Conservation (phyloP, 768 basidiomycete species). For the Holtermannia corniformis region DNA sequence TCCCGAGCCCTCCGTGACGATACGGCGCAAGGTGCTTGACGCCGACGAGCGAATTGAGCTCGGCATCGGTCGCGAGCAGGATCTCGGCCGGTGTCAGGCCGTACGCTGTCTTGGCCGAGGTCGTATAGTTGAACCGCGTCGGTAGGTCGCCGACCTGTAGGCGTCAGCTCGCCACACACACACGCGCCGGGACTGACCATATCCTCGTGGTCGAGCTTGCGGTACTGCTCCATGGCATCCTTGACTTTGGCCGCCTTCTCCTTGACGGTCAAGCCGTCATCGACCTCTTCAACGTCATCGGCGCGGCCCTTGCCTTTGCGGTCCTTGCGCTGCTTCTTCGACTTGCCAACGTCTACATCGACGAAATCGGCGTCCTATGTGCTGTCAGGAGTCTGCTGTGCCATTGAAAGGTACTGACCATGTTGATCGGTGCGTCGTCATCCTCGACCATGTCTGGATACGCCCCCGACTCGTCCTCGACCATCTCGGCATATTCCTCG, state of each 20-base stretch:
- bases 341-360: constrained; percentile 14
- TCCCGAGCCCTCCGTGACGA: constrained; percentile 48
- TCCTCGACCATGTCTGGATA: constrained; percentile 42
- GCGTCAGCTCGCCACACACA: not conserved
- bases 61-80: constrained; percentile 79
- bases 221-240: constrained; percentile 83
- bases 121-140: constrained; percentile 87
- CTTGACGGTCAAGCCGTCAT: constrained; percentile 55
- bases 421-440: constrained; percentile 48
- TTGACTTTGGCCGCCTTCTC: constrained; percentile 75
- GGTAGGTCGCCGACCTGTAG: constrained; percentile 73
- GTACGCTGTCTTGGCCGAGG: constrained; percentile 51
- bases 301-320: constrained; percentile 19
- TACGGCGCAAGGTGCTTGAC: constrained; percentile 90
- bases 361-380: constrained; percentile 38
- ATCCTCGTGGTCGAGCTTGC: constrained; percentile 89
- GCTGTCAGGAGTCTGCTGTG: not conserved
- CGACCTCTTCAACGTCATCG: constrained; percentile 41
- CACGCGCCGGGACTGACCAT: constrained; percentile 52
- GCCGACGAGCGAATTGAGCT: constrained; percentile 82
- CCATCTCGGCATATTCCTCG: constrained; percentile 30
- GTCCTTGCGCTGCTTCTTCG: constrained; percentile 31
- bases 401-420: constrained; percentile 17
- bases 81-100: constrained; percentile 76
- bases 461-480: constrained; percentile 43